Evolutionary conservation across 306 rosid genomes (phyloP).

Genomic region (Urtica urens): DNA sequence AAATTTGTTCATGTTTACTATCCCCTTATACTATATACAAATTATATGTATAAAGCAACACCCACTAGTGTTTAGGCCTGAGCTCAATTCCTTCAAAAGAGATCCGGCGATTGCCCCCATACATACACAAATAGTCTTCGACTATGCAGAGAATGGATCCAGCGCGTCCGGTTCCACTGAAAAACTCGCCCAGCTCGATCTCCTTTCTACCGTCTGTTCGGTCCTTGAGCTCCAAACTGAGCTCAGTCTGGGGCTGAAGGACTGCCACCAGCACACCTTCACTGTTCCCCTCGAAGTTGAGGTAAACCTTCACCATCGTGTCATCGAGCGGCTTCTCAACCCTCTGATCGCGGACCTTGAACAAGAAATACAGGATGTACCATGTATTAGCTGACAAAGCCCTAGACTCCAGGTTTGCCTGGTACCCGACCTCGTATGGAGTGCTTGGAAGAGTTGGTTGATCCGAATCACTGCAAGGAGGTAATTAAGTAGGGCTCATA

Average conservation of each 20-base stretch:
- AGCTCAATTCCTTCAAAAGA: background rate
- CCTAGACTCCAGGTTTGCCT: constrained; percentile 15
- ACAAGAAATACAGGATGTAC: constrained; percentile 19
- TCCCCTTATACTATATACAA: background rate
- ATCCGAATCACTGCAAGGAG: too few relatives aligned
- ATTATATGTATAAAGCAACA: too few relatives aligned
- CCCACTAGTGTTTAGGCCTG: background rate
- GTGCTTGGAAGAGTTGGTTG: too few relatives aligned
- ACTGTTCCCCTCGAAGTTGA: background rate
- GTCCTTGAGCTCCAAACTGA: background rate
- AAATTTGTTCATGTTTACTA: background rate
- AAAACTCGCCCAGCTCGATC: background rate
- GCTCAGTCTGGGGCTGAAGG: background rate
- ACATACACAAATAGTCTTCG: background rate
- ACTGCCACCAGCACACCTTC: background rate
- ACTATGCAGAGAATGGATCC: background rate
- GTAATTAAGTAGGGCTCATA: constrained; percentile 17
- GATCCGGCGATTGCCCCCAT: background rate
- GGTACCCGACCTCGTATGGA: too few relatives aligned
- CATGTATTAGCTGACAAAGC: constrained; percentile 16
- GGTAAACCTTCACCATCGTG: background rate
- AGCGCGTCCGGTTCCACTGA: background rate
- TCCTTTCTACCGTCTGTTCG: background rate
- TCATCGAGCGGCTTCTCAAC: background rate
- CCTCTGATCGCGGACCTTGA: constrained; percentile 4